phyloP scores from a whole-genome alignment of 1,284 basidiomycete genomes.

The Ceratobasidium sp. region DNA sequence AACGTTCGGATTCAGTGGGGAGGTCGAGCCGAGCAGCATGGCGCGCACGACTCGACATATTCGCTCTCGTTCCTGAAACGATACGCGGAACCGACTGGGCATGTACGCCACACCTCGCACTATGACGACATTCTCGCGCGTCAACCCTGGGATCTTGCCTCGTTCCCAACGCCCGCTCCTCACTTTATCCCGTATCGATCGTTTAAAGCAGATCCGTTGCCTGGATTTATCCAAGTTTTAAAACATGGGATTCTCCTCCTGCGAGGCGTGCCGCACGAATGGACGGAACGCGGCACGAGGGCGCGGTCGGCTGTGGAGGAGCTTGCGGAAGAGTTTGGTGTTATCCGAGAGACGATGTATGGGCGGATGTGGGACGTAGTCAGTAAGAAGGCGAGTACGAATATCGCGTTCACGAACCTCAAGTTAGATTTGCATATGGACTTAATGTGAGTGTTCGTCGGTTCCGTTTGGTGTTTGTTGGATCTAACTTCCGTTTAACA shows the following conservation, averaged over 20 bases:
- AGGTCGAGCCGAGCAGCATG: not conserved
- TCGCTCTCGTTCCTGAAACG: slow-evolving; percentile 56
- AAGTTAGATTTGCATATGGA: slow-evolving; percentile 94
- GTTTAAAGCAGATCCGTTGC: slow-evolving; percentile 49
- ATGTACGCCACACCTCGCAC: slow-evolving; percentile 49
- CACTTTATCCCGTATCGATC: slow-evolving; percentile 7
- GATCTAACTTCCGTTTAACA: slow-evolving; percentile 4
- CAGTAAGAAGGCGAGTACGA: slow-evolving; percentile 79
- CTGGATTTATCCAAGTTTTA: slow-evolving; percentile 59
- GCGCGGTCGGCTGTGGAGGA: slow-evolving; percentile 73
- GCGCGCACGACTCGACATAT: slow-evolving; percentile 63
- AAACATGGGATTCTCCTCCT: slow-evolving; percentile 66
- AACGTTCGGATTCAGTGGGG: slow-evolving; percentile 25
- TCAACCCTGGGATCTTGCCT: slow-evolving; percentile 58
- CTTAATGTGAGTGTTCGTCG: slow-evolving; percentile 72
- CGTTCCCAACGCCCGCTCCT: not conserved
- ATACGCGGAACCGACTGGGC: slow-evolving; percentile 62
- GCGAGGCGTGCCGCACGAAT: slow-evolving; percentile 68
- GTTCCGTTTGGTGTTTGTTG: not conserved
- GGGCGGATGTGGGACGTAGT: slow-evolving; percentile 92
- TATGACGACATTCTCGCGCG: slow-evolving; percentile 52
- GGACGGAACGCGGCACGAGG: slow-evolving; percentile 62
- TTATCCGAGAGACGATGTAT: slow-evolving; percentile 91
- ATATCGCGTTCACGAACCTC: slow-evolving; percentile 97
- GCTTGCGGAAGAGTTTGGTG: slow-evolving; percentile 76